Percentiles rank a stretch among this genome's conserved stretches.
Evolutionary conservation across 345 rosid species (phyloP).

Genomic region (Aethionema arabicum): DNA sequence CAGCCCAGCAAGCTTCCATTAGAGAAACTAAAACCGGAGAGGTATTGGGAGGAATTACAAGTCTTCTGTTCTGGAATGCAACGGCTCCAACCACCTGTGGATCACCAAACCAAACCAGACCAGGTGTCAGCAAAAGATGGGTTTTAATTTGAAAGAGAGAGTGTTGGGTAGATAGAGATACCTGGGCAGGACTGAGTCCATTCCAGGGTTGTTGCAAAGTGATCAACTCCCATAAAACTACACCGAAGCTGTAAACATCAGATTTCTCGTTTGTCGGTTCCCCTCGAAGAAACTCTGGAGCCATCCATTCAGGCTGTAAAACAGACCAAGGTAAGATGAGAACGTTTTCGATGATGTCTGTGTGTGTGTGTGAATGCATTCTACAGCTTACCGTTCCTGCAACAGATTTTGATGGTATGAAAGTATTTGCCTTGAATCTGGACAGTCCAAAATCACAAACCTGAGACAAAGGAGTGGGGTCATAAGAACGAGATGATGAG

Average conservation of each 20-base stretch:
- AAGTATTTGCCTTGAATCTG: conserved; percentile 89
- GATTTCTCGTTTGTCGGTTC: conserved; percentile 98
- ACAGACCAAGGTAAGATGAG: conserved; percentile 43
- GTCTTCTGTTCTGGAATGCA: conserved; percentile 96
- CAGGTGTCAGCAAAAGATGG: neutral
- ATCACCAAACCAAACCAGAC: conserved; percentile 15
- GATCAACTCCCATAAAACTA: conserved; percentile 88
- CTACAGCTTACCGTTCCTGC: conserved; percentile 83
- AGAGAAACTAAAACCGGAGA: conserved; percentile 75
- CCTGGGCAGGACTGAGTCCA: conserved; percentile 96
- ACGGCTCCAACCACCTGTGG: conserved; percentile 95
- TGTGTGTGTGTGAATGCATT: no score
- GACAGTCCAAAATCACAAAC: conserved; percentile 96
- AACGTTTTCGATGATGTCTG: neutral
- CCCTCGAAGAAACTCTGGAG: conserved; percentile 97
- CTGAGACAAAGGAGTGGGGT: conserved; percentile 34
- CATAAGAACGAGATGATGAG: neutral
- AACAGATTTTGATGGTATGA: conserved; percentile 87
- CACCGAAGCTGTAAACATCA: conserved; percentile 92
- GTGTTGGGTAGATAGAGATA: conserved; percentile 27
- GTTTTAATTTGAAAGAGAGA: conserved; percentile 4
- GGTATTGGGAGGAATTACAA: conserved; percentile 65
- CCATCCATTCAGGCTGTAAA: conserved; percentile 99
- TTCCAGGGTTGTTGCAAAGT: conserved; percentile 94
- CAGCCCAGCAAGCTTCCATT: conserved; percentile 97